Evolutionary conservation across 306 rosid species (phyloP).

Genomic region (Dryas drummondii): DNA sequence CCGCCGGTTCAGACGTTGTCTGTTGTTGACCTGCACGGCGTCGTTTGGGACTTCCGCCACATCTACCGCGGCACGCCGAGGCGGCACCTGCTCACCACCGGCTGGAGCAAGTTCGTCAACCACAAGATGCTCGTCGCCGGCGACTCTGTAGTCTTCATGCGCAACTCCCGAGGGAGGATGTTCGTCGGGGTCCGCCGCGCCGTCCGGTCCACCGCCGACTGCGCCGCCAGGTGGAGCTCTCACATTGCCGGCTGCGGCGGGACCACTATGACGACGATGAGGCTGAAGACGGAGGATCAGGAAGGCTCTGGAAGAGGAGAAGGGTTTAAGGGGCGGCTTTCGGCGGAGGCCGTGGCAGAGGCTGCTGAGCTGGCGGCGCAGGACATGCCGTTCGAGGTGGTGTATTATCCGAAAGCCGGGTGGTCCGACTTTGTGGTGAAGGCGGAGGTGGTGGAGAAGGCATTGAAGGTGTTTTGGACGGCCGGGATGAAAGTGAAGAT

Average conservation of each 20-base stretch:
- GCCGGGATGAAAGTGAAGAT: conserved; percentile 62
- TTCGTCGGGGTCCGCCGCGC: conserved; percentile 67
- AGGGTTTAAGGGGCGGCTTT: conserved; percentile 38
- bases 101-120: conserved; percentile 83
- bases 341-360: conserved; percentile 36
- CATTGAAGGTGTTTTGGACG: conserved; percentile 41
- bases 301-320: conserved; percentile 23
- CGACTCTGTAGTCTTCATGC: conserved; percentile 66
- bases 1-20: conserved; percentile 64
- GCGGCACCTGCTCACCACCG: conserved; percentile 79
- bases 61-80: conserved; percentile 73
- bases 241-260: conserved; percentile 29
- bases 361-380: conserved; percentile 61
- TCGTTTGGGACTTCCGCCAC: conserved; percentile 63
- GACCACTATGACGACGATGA: neutral
- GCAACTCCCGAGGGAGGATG: conserved; percentile 35
- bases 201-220: conserved; percentile 4
- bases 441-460: conserved; percentile 54
- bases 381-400: conserved; percentile 59
- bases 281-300: conserved; percentile 23
- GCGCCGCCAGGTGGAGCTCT: conserved; percentile 28
- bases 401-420: conserved; percentile 62
- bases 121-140: conserved; percentile 67
- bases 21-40: conserved; percentile 62
- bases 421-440: conserved; percentile 68